A percentile compares a stretch with the other conserved stretches of the same genome.
Conservation (phyloP, 2,329 filamentous ascomycete genomes). For the Neofusicoccum sp. region DNA sequence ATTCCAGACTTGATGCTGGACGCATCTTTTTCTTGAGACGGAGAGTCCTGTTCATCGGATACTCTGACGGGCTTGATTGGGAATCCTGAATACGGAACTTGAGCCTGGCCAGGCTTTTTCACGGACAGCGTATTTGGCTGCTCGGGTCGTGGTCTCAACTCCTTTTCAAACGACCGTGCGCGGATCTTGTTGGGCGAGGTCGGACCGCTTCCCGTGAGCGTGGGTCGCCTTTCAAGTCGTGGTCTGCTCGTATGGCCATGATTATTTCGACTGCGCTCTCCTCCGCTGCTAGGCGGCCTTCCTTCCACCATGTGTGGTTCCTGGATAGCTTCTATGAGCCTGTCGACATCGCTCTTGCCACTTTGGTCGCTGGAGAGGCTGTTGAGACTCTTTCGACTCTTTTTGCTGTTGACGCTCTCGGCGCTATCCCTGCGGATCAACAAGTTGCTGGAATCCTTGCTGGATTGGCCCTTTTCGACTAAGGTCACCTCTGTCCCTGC, state of each 20-base stretch:
- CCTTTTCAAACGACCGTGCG: not conserved
- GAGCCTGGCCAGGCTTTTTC: constrained; percentile 8
- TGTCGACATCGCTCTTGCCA: constrained; percentile 62
- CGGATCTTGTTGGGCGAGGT: not conserved
- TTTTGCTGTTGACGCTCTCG: constrained; percentile 51
- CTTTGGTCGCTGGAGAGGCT: constrained; percentile 41
- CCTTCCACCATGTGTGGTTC: constrained; percentile 48
- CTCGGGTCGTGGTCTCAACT: constrained; percentile 30
- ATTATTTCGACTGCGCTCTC: not conserved
- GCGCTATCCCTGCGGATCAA: constrained; percentile 32
- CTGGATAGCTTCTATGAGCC: constrained; percentile 70
- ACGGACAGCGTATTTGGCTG: constrained; percentile 32
- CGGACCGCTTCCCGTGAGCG: not conserved
- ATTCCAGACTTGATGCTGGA: constrained; percentile 24
- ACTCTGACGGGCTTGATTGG: constrained; percentile 48
- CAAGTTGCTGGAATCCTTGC: not conserved
- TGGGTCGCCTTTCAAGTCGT: not conserved
- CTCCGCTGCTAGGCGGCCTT: constrained; percentile 21
- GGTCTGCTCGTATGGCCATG: not conserved
- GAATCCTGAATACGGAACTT: constrained; percentile 36
- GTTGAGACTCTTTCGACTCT: constrained; percentile 48
- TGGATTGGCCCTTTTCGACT: constrained; percentile 40
- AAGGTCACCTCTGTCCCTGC: constrained; percentile 60
- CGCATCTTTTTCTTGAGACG: not conserved
- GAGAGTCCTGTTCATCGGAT: constrained; percentile 40